A percentile compares a stretch with the other conserved stretches of the same genome.
Evolutionary conservation across 2,329 filamentous ascomycete genomes (phyloP).

Genomic region (Botrytis paeoniae): DNA sequence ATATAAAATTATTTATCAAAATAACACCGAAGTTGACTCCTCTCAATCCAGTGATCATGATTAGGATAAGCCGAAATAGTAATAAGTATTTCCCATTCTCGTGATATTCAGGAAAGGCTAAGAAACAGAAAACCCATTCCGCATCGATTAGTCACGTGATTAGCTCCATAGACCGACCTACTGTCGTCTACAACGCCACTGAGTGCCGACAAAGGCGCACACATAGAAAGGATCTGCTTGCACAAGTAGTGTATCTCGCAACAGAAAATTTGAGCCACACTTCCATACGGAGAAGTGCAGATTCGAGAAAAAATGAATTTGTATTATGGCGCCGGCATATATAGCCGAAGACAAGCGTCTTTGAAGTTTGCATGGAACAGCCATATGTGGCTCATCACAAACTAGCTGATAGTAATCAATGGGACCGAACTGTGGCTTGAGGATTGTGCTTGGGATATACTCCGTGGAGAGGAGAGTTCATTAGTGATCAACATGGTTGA

Average conservation of each 20-base stretch:
- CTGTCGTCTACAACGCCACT: not conserved
- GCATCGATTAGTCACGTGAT: not conserved
- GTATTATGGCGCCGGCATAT: not conserved
- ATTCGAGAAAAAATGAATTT: not conserved
- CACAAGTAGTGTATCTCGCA: not conserved
- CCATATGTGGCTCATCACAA: constrained; percentile 1
- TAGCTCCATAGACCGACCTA: not conserved
- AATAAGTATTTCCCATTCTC: not conserved
- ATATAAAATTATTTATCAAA: not conserved
- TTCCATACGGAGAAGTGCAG: not conserved
- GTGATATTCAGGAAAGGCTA: not conserved
- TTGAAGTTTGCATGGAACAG: not conserved
- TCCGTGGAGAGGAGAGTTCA: not conserved
- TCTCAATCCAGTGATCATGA: constrained; percentile 12
- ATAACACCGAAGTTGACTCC: not conserved
- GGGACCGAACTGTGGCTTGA: not conserved
- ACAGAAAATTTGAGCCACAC: not conserved
- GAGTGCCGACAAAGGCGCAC: not conserved
- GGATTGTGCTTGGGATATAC: not conserved
- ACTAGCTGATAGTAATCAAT: not conserved
- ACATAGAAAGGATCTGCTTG: not conserved
- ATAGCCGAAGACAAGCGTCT: not conserved
- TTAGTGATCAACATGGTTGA: not conserved
- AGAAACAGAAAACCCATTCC: not conserved
- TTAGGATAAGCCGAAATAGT: not conserved